Evolutionary conservation across 306 rosid species (phyloP), one percentile per base, ranked within the genome.

Genomic region (Macrotyloma uniflorum): DNA sequence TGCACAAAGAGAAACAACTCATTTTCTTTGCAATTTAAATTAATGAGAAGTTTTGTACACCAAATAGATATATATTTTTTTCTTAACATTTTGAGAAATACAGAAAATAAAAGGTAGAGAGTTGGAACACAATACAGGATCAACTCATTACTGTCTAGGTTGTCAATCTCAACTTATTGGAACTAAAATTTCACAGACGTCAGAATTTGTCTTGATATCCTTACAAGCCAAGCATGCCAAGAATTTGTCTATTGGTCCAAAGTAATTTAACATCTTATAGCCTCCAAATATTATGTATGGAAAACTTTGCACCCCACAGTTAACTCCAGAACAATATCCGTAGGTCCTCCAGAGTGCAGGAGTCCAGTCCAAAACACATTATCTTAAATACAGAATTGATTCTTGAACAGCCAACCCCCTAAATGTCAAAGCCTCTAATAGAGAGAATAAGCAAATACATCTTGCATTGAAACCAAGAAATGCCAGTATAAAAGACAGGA

Each of bases 361-460:
- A 55, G 51, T 75, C 66, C 84, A 75, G 9, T 24, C 32, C 74
- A 75, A 63, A 67, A 66, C 57, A 58, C 53, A 57, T 55, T 32
- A 28, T 36, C 30, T 42, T 42, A 14, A 67, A 65, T 20, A 65
- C 18, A 36, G 14, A 63, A 22, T 18, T 67, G 71, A 43, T 66
- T 66, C 20, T 43, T 22, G 28, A 54, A 57, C 49, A 51, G 70
- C 47, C 0, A 5, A 57, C 28, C 53, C 46, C 33, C 69, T 66
- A 46, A 67, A 32, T 18, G 36, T 26, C 46, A 50, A 11, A 4
- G 19, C 51, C 67, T 32, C 61, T 72, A 8, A 65, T 80, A 8
- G 16, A 20, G 70, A 51, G 53, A 26, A 19, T 15, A 64, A 64
- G 75, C 67, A 65, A 20, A 58, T 6, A 45, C 12, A 57, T 49